A percentile compares a stretch with the other conserved stretches of the same genome.
These are phyloP conservation scores for Lolium multiflorum DNA, from an alignment of 176 grass and related monocot species.

Conservation along the genomic window DNA sequence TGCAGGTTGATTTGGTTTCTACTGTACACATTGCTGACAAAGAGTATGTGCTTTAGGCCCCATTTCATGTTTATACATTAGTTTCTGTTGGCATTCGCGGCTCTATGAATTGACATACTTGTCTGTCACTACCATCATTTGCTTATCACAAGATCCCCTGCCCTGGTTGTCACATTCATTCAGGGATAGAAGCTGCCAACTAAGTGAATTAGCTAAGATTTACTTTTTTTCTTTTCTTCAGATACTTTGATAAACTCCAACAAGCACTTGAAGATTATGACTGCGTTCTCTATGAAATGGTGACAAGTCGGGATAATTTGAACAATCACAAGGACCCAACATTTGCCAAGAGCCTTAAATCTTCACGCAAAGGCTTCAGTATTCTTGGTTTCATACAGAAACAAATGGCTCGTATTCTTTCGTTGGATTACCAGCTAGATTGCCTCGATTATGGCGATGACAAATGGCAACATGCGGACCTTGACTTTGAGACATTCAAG, in stretches of 20 bases:
- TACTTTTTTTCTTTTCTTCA: constrained; percentile 23
- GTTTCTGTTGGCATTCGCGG: background rate
- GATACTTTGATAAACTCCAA: constrained; percentile 84
- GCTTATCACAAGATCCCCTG: background rate
- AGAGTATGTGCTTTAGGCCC: constrained; percentile 48
- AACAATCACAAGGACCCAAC: constrained; percentile 49
- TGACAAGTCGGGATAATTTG: constrained; percentile 60
- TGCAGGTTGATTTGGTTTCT: constrained; percentile 92
- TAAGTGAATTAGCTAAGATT: constrained; percentile 1
- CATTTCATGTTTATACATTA: constrained; percentile 20
- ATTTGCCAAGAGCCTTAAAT: constrained; percentile 50
- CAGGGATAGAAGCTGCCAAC: background rate
- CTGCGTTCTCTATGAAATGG: constrained; percentile 90
- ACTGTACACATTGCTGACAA: constrained; percentile 91
- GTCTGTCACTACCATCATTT: constrained; percentile 4
- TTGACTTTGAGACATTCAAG: constrained; percentile 88
- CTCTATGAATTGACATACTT: background rate
- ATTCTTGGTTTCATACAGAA: constrained; percentile 87
- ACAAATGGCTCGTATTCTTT: constrained; percentile 78
- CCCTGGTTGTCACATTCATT: background rate
- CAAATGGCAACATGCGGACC: constrained; percentile 90
- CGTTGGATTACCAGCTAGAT: constrained; percentile 88
- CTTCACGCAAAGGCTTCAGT: constrained; percentile 67
- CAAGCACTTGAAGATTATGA: constrained; percentile 74
- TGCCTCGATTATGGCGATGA: constrained; percentile 78